Percentiles rank a stretch among this genome's conserved stretches.
Conservation (phyloP, 1,284 basidiomycete genomes). For the Sporisorium iseilematis-ciliati region DNA sequence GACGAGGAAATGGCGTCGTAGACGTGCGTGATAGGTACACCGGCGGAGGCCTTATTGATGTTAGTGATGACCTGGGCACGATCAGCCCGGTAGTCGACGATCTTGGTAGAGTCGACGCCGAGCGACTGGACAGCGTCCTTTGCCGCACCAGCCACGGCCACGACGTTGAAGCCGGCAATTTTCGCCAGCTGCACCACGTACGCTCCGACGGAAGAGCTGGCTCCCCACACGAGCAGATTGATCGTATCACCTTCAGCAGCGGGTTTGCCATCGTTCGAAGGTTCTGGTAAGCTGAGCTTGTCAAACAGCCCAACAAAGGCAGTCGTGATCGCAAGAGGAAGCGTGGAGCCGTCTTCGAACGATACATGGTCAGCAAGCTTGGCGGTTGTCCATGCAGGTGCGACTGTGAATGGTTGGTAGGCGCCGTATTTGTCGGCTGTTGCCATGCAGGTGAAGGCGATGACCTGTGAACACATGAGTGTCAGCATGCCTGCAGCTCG, state of each 20-base stretch:
- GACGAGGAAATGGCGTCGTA: slow-evolving; percentile 60
- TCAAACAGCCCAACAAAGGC: slow-evolving; percentile 69
- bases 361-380: slow-evolving; percentile 46
- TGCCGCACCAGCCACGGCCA: slow-evolving; percentile 62
- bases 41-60: slow-evolving; percentile 40
- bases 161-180: slow-evolving; percentile 61
- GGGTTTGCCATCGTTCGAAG: slow-evolving; percentile 17
- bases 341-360: slow-evolving; percentile 68
- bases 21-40: slow-evolving; percentile 37
- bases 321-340: slow-evolving; percentile 69
- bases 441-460: slow-evolving; percentile 64
- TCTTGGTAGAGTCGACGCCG: slow-evolving; percentile 14
- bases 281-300: slow-evolving; percentile 52
- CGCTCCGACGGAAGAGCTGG: slow-evolving; percentile 67
- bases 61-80: slow-evolving; percentile 36
- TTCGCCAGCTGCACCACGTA: slow-evolving; percentile 69
- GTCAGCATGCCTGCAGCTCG: no score
- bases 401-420: slow-evolving; percentile 59
- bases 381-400: slow-evolving; percentile 59
- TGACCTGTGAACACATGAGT: not conserved
- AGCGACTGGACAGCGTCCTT: slow-evolving; percentile 18
- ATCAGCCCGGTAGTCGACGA: slow-evolving; percentile 52
- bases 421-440: slow-evolving; percentile 62
- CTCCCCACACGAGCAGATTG: slow-evolving; percentile 68
- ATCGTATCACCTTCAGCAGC: slow-evolving; percentile 22